These are phyloP conservation scores for Pueraria montana DNA, from an alignment of 306 rosid species.

Conservation along the genomic window DNA sequence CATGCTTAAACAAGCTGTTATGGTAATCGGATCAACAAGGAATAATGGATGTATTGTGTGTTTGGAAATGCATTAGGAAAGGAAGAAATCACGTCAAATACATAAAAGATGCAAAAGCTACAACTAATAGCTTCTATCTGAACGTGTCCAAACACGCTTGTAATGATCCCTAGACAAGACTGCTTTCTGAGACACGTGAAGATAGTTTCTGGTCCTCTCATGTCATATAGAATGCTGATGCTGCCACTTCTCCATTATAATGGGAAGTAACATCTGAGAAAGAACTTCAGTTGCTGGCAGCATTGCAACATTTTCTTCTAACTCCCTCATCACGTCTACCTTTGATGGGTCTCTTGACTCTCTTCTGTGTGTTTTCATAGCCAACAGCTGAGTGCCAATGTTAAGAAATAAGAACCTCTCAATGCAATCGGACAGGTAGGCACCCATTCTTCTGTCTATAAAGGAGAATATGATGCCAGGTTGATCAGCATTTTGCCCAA, in stretches of 20 bases:
- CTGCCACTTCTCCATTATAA: slow-evolving; percentile 34
- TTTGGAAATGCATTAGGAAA: too few relatives aligned
- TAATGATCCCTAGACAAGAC: not conserved
- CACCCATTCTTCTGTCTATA: slow-evolving; percentile 57
- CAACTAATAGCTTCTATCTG: too few relatives aligned
- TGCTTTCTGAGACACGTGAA: not conserved
- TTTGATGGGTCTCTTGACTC: slow-evolving; percentile 55
- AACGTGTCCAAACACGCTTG: too few relatives aligned
- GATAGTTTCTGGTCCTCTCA: slow-evolving; percentile 23
- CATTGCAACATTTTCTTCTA: slow-evolving; percentile 50
- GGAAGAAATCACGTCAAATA: too few relatives aligned
- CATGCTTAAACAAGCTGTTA: not conserved
- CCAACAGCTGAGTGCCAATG: slow-evolving; percentile 63
- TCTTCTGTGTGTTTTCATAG: slow-evolving; percentile 51
- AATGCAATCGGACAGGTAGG: slow-evolving; percentile 45
- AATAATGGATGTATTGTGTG: slow-evolving; percentile 43
- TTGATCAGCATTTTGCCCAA: slow-evolving; percentile 13
- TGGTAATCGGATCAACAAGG: not conserved
- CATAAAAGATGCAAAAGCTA: too few relatives aligned
- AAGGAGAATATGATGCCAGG: slow-evolving; percentile 35
- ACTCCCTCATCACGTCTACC: slow-evolving; percentile 63
- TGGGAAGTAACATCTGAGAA: slow-evolving; percentile 40
- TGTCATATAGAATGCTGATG: slow-evolving; percentile 33
- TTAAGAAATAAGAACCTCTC: not conserved
- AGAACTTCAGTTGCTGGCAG: slow-evolving; percentile 48